Evolutionary conservation across 495 filamentous ascomycete genomes (phyloP), one percentile per base, ranked within the genome.

Genomic region (Glarea lozoyensis): DNA sequence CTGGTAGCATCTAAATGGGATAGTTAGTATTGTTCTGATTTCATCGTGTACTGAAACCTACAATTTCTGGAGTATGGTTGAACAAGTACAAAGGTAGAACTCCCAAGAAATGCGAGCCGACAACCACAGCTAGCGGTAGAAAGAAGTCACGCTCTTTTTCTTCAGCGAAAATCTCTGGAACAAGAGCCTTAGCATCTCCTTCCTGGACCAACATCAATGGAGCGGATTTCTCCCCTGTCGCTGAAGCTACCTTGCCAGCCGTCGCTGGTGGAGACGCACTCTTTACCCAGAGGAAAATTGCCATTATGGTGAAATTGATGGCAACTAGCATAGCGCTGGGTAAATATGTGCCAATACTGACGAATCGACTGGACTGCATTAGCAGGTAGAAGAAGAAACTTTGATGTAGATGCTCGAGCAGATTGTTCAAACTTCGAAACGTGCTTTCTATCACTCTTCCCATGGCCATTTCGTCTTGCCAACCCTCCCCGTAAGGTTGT

Each of bases 341-440:
- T 4, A 98, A 69, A 55, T 98, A 98, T 1, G 92, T 98, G 15
- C 92, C 92, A 47, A 98, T 98, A 60, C 90, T 96, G 42, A 97
- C 93, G 60, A 97, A 98, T 6, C 88, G 77, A 40, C 92, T 82
- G 13, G 79, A 70, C 41, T 87, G 81, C 75, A 98, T 88, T 13
- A 98, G 75, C 18, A 98, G 66, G 60, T 98, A 98, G 66, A 98
- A 97, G 72, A 98, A 98, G 72, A 97, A 98, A 57, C 87, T 94
- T 68, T 98, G 92, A 56, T 98, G 92, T 47, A 98, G 76, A 60
- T 97, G 88, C 63, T 98, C 92, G 12, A 98, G 72, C 40, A 98
- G 63, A 57, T 98, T 98, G 64, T 98, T 98, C 60, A 98, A 65
- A 54, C 86, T 93, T 43, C 92, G 72, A 55, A 89, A 93, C 7